These are phyloP conservation scores for Trichocomaceae sp. DNA, from an alignment of 2,329 filamentous ascomycete genomes.

Conservation along the genomic window DNA sequence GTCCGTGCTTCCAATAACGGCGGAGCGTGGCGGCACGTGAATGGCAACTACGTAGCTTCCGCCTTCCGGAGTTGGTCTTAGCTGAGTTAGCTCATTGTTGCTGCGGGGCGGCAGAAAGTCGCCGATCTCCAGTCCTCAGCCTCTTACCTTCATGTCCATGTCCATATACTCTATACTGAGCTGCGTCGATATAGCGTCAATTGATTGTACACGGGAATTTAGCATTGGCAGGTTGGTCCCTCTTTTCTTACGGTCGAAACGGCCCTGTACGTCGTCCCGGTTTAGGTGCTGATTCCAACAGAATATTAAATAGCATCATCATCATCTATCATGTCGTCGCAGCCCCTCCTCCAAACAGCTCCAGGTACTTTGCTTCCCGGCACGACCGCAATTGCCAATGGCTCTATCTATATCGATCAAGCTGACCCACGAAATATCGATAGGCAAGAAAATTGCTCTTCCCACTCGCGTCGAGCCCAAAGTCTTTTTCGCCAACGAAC, in stretches of 20 bases:
- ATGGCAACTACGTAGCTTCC: no score
- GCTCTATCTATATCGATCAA: background rate
- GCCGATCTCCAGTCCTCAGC: background rate
- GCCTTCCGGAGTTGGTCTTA: slow-evolving; percentile 1
- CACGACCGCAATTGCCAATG: background rate
- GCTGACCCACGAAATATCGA: slow-evolving; percentile 4
- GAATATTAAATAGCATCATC: background rate
- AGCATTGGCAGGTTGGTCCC: background rate
- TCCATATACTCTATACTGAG: background rate
- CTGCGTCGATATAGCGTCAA: background rate
- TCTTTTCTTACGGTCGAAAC: background rate
- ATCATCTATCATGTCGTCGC: slow-evolving; percentile 67
- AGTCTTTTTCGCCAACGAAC: slow-evolving; percentile 99
- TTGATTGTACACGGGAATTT: background rate
- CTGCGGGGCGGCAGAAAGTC: slow-evolving; percentile 2
- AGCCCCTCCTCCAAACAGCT: slow-evolving; percentile 89
- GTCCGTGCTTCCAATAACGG: slow-evolving; percentile 5
- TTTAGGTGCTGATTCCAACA: background rate
- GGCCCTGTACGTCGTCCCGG: background rate
- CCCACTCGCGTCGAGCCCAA: slow-evolving; percentile 97
- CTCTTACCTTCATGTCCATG: background rate
- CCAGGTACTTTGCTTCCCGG: slow-evolving; percentile 58
- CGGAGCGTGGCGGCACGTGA: slow-evolving; percentile 6
- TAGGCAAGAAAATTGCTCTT: slow-evolving; percentile 96
- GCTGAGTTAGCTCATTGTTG: background rate